A percentile compares a stretch with the other conserved stretches of the same genome.
Evolutionary conservation across 495 filamentous ascomycete species (phyloP).

Genomic region (Lophiostoma macrostomum): DNA sequence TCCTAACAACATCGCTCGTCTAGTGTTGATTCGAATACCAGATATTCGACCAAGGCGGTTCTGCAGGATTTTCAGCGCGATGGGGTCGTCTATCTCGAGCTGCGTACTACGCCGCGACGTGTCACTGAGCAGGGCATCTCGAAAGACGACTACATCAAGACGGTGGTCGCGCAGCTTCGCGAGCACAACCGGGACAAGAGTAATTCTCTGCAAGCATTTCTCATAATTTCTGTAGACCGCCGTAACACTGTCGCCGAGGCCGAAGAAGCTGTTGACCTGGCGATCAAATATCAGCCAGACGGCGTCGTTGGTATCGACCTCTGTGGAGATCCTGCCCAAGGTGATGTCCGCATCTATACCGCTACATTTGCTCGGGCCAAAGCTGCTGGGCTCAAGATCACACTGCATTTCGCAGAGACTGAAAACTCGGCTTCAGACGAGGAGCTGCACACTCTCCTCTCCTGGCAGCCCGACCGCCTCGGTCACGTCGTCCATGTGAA

Average conservation of each 20-base stretch:
- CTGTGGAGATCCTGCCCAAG: constrained; percentile 70
- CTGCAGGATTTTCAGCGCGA: constrained; percentile 68
- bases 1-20: background rate
- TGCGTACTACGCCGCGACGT: constrained; percentile 74
- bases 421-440: constrained; percentile 47
- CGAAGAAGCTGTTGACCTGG: constrained; percentile 59
- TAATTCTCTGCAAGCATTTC: constrained; percentile 26
- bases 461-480: constrained; percentile 64
- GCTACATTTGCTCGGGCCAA: constrained; percentile 57
- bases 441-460: constrained; percentile 62
- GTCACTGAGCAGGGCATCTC: constrained; percentile 53
- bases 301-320: constrained; percentile 78
- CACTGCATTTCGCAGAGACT: constrained; percentile 77
- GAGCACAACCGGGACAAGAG: constrained; percentile 12
- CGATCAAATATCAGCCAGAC: constrained; percentile 49
- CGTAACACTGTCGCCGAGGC: constrained; percentile 56
- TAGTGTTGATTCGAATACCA: constrained; percentile 5
- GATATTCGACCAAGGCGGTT: constrained; percentile 62
- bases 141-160: constrained; percentile 61
- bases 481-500: constrained; percentile 78
- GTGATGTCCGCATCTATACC: constrained; percentile 55
- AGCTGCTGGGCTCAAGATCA: constrained; percentile 55
- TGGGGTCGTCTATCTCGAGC: constrained; percentile 75
- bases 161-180: constrained; percentile 58
- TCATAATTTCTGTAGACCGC: constrained; percentile 78